These are phyloP conservation scores for Trypethelium eluteriae DNA, from an alignment of 495 filamentous ascomycete genomes.

Conservation along the genomic window DNA sequence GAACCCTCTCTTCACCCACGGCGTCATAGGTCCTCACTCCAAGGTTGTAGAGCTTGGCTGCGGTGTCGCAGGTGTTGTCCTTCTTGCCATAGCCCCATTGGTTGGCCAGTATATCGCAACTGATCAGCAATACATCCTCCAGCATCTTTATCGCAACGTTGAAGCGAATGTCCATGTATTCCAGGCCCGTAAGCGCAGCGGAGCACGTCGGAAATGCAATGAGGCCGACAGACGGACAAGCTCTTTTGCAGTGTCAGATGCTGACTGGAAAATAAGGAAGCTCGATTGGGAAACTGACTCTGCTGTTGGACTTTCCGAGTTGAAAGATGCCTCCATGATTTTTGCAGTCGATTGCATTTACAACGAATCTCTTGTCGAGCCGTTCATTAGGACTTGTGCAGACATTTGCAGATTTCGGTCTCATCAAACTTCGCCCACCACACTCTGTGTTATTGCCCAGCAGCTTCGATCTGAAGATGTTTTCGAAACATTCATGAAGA, in stretches of 20 bases:
- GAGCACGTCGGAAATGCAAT: background rate
- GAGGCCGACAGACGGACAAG: background rate
- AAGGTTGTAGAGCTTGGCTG: slow-evolving; percentile 76
- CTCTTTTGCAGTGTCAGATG: background rate
- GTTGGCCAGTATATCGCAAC: slow-evolving; percentile 68
- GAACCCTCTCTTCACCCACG: slow-evolving; percentile 56
- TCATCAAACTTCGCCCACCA: slow-evolving; percentile 33
- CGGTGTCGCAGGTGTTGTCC: slow-evolving; percentile 73
- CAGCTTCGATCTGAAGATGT: slow-evolving; percentile 78
- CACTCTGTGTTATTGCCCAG: slow-evolving; percentile 70
- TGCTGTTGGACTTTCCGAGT: slow-evolving; percentile 15
- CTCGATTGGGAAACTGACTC: slow-evolving; percentile 57
- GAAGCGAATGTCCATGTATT: slow-evolving; percentile 46
- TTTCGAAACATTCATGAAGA: slow-evolving; percentile 71
- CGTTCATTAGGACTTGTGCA: slow-evolving; percentile 77
- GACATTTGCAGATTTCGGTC: slow-evolving; percentile 58
- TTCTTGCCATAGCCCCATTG: slow-evolving; percentile 52
- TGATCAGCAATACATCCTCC: slow-evolving; percentile 79
- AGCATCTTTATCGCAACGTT: slow-evolving; percentile 67
- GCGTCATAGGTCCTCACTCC: slow-evolving; percentile 49
- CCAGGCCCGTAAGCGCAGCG: background rate
- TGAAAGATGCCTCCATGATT: slow-evolving; percentile 45
- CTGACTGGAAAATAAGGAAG: background rate
- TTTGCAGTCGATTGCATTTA: slow-evolving; percentile 40
- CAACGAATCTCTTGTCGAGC: slow-evolving; percentile 55